Evolutionary conservation across 257 asterid species (phyloP).

Genomic region (Solanum sejunctum): DNA sequence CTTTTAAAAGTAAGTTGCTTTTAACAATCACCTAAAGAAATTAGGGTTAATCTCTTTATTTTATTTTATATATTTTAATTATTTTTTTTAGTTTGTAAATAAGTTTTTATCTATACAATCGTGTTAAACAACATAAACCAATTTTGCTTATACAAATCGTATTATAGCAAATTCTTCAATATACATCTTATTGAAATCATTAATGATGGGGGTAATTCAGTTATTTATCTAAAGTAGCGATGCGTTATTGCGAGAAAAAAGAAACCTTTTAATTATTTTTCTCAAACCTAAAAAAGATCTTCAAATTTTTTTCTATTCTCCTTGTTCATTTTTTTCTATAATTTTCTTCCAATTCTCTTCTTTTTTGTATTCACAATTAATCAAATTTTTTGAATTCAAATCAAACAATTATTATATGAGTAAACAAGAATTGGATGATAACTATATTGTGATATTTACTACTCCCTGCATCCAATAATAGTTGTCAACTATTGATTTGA

Average conservation of each 20-base stretch:
- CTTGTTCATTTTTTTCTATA: not conserved
- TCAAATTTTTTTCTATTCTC: not conserved
- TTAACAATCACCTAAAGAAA: not conserved
- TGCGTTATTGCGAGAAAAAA: too few species aligned
- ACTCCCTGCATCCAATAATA: too few species aligned
- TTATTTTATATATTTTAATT: not conserved
- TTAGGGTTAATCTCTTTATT: not conserved
- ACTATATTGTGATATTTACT: not conserved
- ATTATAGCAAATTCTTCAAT: not conserved
- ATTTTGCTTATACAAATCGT: not conserved
- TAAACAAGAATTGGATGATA: not conserved
- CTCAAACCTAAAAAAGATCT: not conserved
- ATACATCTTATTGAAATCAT: too few species aligned
- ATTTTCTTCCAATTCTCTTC: not conserved
- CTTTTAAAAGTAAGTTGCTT: not conserved
- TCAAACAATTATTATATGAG: not conserved
- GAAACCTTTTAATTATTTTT: not conserved
- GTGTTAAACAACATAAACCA: not conserved
- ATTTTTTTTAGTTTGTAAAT: not conserved
- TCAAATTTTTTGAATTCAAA: not conserved
- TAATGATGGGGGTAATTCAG: too few species aligned
- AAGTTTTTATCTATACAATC: not conserved
- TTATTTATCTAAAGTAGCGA: not conserved
- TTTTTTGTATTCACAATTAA: not conserved
- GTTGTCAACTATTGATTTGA: too few species aligned